Base-by-base conservation (phyloP, 257 asterid genomes). In the Coffea eugenioides region DNA sequence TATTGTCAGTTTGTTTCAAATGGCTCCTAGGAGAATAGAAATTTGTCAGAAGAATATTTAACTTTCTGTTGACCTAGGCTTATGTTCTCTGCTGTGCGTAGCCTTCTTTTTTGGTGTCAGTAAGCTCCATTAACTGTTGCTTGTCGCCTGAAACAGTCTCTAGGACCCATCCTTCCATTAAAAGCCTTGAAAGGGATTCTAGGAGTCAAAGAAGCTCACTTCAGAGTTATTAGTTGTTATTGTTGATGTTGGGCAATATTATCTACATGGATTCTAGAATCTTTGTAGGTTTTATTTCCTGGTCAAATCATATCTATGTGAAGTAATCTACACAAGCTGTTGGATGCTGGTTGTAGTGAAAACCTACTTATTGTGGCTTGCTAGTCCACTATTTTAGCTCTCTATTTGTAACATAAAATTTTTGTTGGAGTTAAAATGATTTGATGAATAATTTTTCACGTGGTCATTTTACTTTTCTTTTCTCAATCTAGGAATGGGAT, bases 401-500 rank as follows among this genome's bases (percentile, higher is more conserved):
- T 41, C 23, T 46, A 15, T 31, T 12, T 48, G 9, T 43, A n/a
- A 13, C 14, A 25, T 51, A 27, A 9, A 49, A 46, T 25, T 13
- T 56, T 14, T 0, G 13, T 68, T 56, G 3, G 3, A 8, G 14
- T 41, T 0, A 56, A 75, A 39, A 9, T 57, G 41, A 7, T 4
- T 15, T 3, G 13, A 12, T 39, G 18, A 45, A 70, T 70, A 15
- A 69, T 56, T n/a, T 12, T 20, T 54, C 6, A 52, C 23, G 9
- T 31, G 21, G 21, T 52, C 27, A 31, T 27, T 73, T 52, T 73
- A 31, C 52, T 27, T 13, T 54, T 34, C 67, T 82, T 83, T 56
- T 62, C 72, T 79, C 71, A 49, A 54, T 77, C 79, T 76, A 96
- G 98, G 97, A 96, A 88, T 94, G 98, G 99, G 99, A 96, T 88